These are phyloP conservation scores for Fusarium protoensiforme DNA, from an alignment of 2,329 filamentous ascomycete species.

Conservation along the genomic window DNA sequence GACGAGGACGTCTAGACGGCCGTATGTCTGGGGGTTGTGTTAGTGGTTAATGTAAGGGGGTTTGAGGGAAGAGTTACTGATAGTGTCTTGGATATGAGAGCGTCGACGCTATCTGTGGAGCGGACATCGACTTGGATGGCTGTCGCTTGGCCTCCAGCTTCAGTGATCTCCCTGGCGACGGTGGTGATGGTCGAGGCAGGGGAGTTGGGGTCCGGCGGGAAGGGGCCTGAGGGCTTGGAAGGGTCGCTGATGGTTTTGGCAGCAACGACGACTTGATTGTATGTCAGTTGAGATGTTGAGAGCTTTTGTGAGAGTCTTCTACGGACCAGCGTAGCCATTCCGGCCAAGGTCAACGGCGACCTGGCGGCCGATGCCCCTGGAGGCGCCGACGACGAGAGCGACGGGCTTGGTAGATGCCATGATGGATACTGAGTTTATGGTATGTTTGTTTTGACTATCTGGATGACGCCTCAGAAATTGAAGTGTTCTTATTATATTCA, in stretches of 20 bases:
- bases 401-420: constrained; percentile 59
- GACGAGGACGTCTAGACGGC: constrained; percentile 76
- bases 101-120: constrained; percentile 68
- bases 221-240: constrained; percentile 61
- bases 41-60: background rate
- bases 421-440: constrained; percentile 16
- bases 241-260: constrained; percentile 80
- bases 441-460: background rate
- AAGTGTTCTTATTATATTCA: background rate
- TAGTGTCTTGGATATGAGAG: constrained; percentile 70
- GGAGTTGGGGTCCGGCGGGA: constrained; percentile 83
- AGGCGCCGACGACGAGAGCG: constrained; percentile 79
- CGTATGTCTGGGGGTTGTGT: constrained; percentile 57
- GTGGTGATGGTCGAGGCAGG: constrained; percentile 81
- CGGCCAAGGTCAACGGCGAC: constrained; percentile 81
- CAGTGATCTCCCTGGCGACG: constrained; percentile 77
- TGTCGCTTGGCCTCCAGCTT: constrained; percentile 71
- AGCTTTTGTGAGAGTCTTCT: too few relatives aligned
- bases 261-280: constrained; percentile 71
- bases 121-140: constrained; percentile 79
- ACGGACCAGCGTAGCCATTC: constrained; percentile 74
- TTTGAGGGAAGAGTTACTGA: constrained; percentile 19
- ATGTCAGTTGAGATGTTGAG: background rate
- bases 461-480: background rate
- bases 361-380: constrained; percentile 83